Evolutionary conservation across 1,284 basidiomycete species (phyloP).

Genomic region (Leucoagaricus sp.): DNA sequence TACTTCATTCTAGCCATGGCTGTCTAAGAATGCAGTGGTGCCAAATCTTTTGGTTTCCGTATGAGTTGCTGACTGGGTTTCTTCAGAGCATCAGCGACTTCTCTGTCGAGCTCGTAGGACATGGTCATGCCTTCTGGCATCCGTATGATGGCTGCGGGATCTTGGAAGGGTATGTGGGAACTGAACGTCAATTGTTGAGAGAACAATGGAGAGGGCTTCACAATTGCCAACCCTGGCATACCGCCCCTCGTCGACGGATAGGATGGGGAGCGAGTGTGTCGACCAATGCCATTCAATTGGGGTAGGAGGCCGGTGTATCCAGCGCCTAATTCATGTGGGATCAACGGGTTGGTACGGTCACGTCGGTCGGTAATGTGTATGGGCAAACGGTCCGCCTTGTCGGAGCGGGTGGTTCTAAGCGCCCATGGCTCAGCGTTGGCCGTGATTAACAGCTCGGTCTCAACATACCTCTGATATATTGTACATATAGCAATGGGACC

Average conservation of each 20-base stretch:
- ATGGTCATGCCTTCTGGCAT: slow-evolving; percentile 74
- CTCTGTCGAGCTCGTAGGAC: slow-evolving; percentile 59
- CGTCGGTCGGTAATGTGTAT: slow-evolving; percentile 88
- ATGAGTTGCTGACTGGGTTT: slow-evolving; percentile 23
- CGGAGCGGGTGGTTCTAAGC: slow-evolving; percentile 76
- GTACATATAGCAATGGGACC: slow-evolving; percentile 94
- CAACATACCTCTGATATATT: slow-evolving; percentile 85
- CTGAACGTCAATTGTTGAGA: slow-evolving; percentile 23
- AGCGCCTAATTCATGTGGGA: slow-evolving; percentile 51
- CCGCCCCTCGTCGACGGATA: slow-evolving; percentile 25
- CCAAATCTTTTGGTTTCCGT: slow-evolving; percentile 42
- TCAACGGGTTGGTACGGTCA: slow-evolving; percentile 69
- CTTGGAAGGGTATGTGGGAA: slow-evolving; percentile 53
- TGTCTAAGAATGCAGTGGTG: slow-evolving; percentile 24
- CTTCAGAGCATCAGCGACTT: slow-evolving; percentile 23
- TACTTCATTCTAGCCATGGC: slow-evolving; percentile 42
- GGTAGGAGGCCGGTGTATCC: slow-evolving; percentile 28
- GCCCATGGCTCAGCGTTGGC: slow-evolving; percentile 7
- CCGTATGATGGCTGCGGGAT: slow-evolving; percentile 75
- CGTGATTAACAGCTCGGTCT: not conserved
- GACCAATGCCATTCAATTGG: slow-evolving; percentile 36
- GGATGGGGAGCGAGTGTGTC: slow-evolving; percentile 36
- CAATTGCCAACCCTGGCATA: slow-evolving; percentile 24
- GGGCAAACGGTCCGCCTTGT: slow-evolving; percentile 82
- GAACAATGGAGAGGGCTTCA: slow-evolving; percentile 25